Evolutionary conservation across 805 yeast genomes (phyloP).

Genomic region (Monosporozyma servazzii): DNA sequence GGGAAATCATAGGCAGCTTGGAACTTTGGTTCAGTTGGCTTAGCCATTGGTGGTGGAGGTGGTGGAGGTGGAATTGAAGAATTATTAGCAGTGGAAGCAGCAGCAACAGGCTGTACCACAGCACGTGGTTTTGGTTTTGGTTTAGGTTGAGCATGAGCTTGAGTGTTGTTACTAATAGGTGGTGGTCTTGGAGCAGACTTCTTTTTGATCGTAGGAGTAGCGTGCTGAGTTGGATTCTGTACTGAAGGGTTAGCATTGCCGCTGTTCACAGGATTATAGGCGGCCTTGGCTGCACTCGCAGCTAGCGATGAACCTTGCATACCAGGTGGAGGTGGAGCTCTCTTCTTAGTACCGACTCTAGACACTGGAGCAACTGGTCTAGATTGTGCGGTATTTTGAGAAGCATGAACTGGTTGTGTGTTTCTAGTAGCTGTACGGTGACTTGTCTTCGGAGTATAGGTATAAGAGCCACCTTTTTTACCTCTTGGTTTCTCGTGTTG

Average conservation of each 20-base stretch:
- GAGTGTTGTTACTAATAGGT: slow-evolving; percentile 1
- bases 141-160: slow-evolving; percentile 14
- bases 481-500: slow-evolving; percentile 71
- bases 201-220: slow-evolving; percentile 41
- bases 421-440: slow-evolving; percentile 6
- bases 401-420: slow-evolving; percentile 7
- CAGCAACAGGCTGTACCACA: slow-evolving; percentile 3
- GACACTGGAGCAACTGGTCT: slow-evolving; percentile 24
- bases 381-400: slow-evolving; percentile 11
- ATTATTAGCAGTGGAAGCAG: background rate
- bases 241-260: slow-evolving; percentile 21
- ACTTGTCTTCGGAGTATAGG: slow-evolving; percentile 3
- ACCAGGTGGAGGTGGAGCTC: slow-evolving; percentile 32
- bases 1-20: slow-evolving; percentile 83
- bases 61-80: slow-evolving; percentile 54
- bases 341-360: slow-evolving; percentile 20
- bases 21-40: slow-evolving; percentile 65
- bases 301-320: slow-evolving; percentile 26
- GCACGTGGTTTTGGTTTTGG: slow-evolving; percentile 4
- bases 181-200: slow-evolving; percentile 29
- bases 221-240: slow-evolving; percentile 8
- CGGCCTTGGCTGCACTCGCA: slow-evolving; percentile 34
- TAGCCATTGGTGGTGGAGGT: slow-evolving; percentile 53
- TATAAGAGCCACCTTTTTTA: slow-evolving; percentile 14
- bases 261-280: slow-evolving; percentile 26